Percentiles rank a stretch among this genome's conserved stretches.
Conservation (phyloP, 371 early-diverging fungal genomes). For the Nematocida sp. region DNA sequence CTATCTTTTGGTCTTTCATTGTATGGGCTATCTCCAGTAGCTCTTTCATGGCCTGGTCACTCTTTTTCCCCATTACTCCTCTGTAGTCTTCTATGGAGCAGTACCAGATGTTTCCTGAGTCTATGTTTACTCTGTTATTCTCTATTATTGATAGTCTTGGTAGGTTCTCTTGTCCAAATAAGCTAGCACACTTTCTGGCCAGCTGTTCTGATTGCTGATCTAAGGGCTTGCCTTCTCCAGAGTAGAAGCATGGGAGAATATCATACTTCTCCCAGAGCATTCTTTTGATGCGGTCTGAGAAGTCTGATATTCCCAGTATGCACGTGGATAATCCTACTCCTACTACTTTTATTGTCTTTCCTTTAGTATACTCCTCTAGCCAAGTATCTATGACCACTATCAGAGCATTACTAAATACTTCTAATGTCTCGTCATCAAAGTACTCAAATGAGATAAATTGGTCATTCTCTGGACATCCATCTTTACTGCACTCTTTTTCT, state of each 20-base stretch:
- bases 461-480: background rate
- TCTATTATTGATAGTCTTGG: slow-evolving; percentile 38
- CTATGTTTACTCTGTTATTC: slow-evolving; percentile 48
- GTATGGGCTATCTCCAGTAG: background rate
- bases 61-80: slow-evolving; percentile 5
- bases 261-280: slow-evolving; percentile 52
- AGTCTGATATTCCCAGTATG: background rate
- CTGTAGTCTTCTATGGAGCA: slow-evolving; percentile 48
- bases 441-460: slow-evolving; percentile 9
- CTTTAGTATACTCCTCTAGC: slow-evolving; percentile 41
- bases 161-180: slow-evolving; percentile 53
- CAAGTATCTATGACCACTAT: slow-evolving; percentile 35
- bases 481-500: background rate
- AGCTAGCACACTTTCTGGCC: slow-evolving; percentile 45
- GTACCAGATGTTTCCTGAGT: slow-evolving; percentile 41
- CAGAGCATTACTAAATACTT: slow-evolving; percentile 7
- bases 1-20: slow-evolving; percentile 60
- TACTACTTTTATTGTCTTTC: slow-evolving; percentile 53
- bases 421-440: background rate
- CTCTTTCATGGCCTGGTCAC: slow-evolving; percentile 18
- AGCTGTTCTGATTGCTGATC: slow-evolving; percentile 50
- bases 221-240: background rate
- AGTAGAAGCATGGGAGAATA: slow-evolving; percentile 50
- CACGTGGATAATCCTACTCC: slow-evolving; percentile 33
- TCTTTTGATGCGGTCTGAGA: slow-evolving; percentile 29